Percentiles rank a stretch among this genome's conserved stretches.
phyloP scores from a whole-genome alignment of 345 rosid genomes.

The Lumnitzera racemosa region DNA sequence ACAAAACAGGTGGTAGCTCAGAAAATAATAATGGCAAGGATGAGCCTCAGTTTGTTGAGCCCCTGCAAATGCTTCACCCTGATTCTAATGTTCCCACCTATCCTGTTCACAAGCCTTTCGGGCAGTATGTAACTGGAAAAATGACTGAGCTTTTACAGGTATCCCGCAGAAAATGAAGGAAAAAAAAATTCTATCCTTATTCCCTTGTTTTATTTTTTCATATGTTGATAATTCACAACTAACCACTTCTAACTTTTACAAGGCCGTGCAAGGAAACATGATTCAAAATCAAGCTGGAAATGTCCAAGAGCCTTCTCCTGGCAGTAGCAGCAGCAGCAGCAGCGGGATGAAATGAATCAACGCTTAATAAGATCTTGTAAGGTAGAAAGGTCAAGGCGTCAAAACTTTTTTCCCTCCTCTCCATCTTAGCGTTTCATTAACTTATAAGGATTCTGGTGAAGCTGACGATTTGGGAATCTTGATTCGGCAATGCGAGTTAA shows the following conservation, averaged over 20 bases:
- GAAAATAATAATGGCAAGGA: not conserved
- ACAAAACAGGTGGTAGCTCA: not conserved
- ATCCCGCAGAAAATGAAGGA: not conserved
- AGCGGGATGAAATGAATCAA: no score
- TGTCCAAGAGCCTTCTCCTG: constrained; percentile 1
- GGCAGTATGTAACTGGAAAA: not conserved
- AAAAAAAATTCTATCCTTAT: not conserved
- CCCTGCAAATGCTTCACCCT: constrained; percentile 3
- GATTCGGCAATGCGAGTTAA: no score
- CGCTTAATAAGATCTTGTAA: no score
- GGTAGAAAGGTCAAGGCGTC: no score
- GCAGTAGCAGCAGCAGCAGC: not conserved
- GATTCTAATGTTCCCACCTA: not conserved
- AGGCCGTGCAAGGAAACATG: constrained; percentile 11
- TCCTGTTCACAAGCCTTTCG: not conserved
- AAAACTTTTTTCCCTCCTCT: no score
- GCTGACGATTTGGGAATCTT: no score
- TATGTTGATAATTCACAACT: not conserved
- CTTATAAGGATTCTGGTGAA: no score
- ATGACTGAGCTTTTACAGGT: constrained; percentile 12
- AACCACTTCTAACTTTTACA: not conserved
- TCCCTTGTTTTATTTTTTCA: not conserved
- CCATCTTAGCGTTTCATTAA: no score
- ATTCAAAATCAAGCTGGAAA: not conserved
- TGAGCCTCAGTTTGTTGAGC: not conserved